phyloP scores from a whole-genome alignment of 371 early-diverging fungal species.

The Basidiobolus meristosporus region DNA sequence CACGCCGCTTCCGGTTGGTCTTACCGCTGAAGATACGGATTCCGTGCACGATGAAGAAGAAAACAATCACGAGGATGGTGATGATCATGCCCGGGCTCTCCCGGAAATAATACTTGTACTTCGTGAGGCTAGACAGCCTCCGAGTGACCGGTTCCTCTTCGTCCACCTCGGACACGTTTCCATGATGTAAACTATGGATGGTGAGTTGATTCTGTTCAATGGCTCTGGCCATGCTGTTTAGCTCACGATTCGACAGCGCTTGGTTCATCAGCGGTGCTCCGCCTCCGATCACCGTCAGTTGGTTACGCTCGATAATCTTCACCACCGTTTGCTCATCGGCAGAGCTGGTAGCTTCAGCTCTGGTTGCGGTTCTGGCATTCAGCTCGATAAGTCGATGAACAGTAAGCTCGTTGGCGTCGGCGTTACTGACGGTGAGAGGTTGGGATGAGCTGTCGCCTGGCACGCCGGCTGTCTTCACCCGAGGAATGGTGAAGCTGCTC shows the following conservation, averaged over 20 bases:
- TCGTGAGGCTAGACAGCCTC: conserved; percentile 9
- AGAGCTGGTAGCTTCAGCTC: conserved; percentile 4
- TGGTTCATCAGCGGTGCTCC: conserved; percentile 1
- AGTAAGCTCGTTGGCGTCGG: conserved; percentile 12
- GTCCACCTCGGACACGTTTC: background rate
- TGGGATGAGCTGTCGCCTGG: background rate
- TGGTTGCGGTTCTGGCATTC: conserved; percentile 16
- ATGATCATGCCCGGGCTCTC: conserved; percentile 15
- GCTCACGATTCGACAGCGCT: conserved; percentile 4
- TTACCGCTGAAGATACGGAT: conserved; percentile 18
- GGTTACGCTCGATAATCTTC: background rate
- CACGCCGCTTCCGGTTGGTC: background rate
- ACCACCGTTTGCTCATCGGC: background rate
- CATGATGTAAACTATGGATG: conserved; percentile 31
- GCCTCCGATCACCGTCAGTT: background rate
- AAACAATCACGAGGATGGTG: conserved; percentile 12
- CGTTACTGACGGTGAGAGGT: conserved; percentile 4
- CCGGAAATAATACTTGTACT: conserved; percentile 1
- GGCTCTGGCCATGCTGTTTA: conserved; percentile 27
- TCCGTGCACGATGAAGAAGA: conserved; percentile 20
- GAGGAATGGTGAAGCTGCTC: background rate
- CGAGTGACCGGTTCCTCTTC: conserved; percentile 4
- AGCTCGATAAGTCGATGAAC: conserved; percentile 15
- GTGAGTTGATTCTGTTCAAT: conserved; percentile 48
- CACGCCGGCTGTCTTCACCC: background rate